Base-by-base conservation (phyloP, 2,329 filamentous ascomycete genomes). In the Nigrospora sphaerica region DNA sequence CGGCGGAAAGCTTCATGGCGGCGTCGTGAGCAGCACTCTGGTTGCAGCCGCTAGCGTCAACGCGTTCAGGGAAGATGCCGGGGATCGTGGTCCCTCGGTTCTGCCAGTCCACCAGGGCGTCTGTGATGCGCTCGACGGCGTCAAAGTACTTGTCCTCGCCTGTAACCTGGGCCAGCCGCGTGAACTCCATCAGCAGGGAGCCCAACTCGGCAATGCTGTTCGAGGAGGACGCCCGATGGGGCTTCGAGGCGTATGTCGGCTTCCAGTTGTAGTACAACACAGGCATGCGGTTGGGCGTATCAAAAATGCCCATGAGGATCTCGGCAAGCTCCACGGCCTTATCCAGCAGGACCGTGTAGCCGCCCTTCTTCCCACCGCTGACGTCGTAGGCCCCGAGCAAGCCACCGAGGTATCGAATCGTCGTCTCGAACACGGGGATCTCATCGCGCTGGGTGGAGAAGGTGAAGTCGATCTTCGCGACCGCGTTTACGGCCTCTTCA, bases 271-370 rank as follows among this genome's bases (percentile, higher is more conserved):
- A 95, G 65, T 84, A 90, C 6, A 89, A 76, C 6, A 88, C 68
- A 3, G 92, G 91, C 88, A 97, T 95, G 55, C 89, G 82, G 63
- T 97, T 96, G 1, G 91, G 91, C 0, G 92, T 96, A 65, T 89
- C 85, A 56, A 89, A 89, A 2, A 83, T 79, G 45, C 81, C 80
- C 64, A 86, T 86, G 34, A 89, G 62, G 48, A 89, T 76, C 51
- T 88, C 83, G 6, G 78, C 85, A 32, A 88, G 70, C 60, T 88
- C 83, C 34, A 82, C 70, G n/a, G 85, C 84, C 61, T 88, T 88
- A 42, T 81, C 74, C 32, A 88, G 68, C 17, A 89, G 72, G 19
- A 85, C 72, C 17, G 75, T 67, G 57, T 95, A 85, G 13, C 68
- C 57, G 34, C 74, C 72, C 9, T 65, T 57, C 34, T 66, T 57